Evolutionary conservation across 495 filamentous ascomycete species (phyloP).

Genomic region (Aspergillus haitiensis): DNA sequence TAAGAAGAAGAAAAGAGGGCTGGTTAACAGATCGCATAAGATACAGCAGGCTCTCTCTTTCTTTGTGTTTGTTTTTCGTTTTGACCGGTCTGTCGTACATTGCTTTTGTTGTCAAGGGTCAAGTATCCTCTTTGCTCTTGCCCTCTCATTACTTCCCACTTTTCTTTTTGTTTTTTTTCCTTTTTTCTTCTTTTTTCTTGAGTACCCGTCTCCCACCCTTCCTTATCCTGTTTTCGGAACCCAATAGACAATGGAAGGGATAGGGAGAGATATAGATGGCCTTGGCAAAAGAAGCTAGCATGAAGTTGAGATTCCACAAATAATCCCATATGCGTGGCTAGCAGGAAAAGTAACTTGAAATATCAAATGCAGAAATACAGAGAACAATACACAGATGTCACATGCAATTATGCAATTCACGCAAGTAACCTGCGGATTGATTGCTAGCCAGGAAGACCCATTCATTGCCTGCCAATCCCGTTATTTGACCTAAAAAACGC

Average conservation of each 20-base stretch:
- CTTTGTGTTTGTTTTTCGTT: background rate
- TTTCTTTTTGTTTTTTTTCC: too few species aligned
- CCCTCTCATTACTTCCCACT: too few species aligned
- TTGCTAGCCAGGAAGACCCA: slow-evolving; percentile 26
- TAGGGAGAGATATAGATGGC: too few species aligned
- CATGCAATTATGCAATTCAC: slow-evolving; percentile 25
- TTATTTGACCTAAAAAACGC: slow-evolving; percentile 38
- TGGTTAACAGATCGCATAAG: slow-evolving; percentile 6
- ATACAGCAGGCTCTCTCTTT: slow-evolving; percentile 14
- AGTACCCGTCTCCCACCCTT: too few species aligned
- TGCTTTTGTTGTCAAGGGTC: background rate
- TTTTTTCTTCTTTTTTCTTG: too few species aligned
- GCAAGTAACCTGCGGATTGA: slow-evolving; percentile 28
- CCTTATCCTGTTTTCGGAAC: too few species aligned
- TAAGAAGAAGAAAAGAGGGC: slow-evolving; percentile 8
- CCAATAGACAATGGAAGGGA: too few species aligned
- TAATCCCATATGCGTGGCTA: background rate
- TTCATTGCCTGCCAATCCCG: slow-evolving; percentile 31
- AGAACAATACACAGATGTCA: slow-evolving; percentile 15
- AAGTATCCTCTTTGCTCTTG: too few species aligned
- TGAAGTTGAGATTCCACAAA: too few species aligned
- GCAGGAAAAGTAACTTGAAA: slow-evolving; percentile 4
- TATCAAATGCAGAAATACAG: slow-evolving; percentile 8
- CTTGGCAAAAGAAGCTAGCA: too few species aligned
- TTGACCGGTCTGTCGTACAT: background rate